Evolutionary conservation across 768 basidiomycete genomes (phyloP).

Genomic region (Fomitopsis pulvina): DNA sequence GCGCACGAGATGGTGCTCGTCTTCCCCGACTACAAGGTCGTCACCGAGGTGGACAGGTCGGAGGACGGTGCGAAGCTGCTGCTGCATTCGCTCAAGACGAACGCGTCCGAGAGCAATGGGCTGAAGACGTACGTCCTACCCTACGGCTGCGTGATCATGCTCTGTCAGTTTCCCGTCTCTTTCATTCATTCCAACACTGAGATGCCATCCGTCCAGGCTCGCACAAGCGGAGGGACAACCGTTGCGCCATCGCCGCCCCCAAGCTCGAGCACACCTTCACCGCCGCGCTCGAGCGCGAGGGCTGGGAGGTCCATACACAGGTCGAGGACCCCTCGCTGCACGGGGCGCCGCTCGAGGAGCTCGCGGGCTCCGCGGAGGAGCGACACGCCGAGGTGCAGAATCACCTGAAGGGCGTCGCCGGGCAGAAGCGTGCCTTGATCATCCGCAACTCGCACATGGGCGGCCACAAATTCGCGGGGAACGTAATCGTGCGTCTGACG

Average conservation of each 20-base stretch:
- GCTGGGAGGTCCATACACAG: constrained; percentile 74
- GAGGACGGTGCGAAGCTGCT: constrained; percentile 61
- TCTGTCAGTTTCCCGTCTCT: constrained; percentile 54
- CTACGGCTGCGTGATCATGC: constrained; percentile 82
- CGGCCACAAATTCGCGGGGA: constrained; percentile 90
- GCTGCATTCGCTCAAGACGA: constrained; percentile 59
- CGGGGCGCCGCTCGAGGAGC: constrained; percentile 54
- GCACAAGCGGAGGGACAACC: constrained; percentile 88
- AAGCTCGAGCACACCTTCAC: constrained; percentile 70
- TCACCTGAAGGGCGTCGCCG: constrained; percentile 38
- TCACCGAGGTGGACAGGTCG: constrained; percentile 64
- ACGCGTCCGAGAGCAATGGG: constrained; percentile 38
- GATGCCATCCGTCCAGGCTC: constrained; percentile 54
- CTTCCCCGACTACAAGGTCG: constrained; percentile 87
- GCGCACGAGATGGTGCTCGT: constrained; percentile 76
- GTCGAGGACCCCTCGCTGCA: constrained; percentile 45
- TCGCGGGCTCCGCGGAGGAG: constrained; percentile 44
- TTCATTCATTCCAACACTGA: not conserved
- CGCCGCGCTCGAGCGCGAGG: constrained; percentile 53
- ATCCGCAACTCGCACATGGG: constrained; percentile 87
- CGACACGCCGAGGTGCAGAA: constrained; percentile 46
- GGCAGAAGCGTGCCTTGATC: constrained; percentile 70
- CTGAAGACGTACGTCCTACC: constrained; percentile 77
- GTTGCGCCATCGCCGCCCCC: constrained; percentile 83
- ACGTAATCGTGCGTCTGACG: constrained; percentile 70